Percentiles rank a stretch among this genome's conserved stretches.
These are phyloP conservation scores for Thraustochytrium sp. DNA, from an alignment of 352 stramenopile species.

Conservation along the genomic window DNA sequence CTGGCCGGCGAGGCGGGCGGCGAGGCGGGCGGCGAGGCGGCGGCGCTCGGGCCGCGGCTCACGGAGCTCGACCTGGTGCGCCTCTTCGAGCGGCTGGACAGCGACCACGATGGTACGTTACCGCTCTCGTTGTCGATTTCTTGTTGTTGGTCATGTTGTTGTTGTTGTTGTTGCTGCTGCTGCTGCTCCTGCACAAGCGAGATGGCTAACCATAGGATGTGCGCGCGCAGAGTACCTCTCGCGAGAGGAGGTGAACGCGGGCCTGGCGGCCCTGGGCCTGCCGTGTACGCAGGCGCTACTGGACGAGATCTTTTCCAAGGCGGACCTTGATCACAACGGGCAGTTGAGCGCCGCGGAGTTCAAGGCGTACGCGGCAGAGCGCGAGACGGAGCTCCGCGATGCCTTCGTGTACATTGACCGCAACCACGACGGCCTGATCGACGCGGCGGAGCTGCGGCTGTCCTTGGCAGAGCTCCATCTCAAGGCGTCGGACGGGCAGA, in stretches of 20 bases:
- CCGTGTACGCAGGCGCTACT: constrained; percentile 30
- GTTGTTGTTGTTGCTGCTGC: background rate
- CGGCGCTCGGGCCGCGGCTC: background rate
- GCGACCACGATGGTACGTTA: constrained; percentile 27
- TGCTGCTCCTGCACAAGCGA: background rate
- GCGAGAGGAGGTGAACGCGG: background rate
- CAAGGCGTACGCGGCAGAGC: background rate
- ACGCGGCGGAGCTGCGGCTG: background rate
- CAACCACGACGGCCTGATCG: constrained; percentile 7
- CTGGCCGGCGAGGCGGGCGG: too few relatives aligned
- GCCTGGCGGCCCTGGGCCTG: background rate
- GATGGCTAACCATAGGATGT: background rate
- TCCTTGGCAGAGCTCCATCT: background rate
- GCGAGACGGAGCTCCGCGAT: background rate
- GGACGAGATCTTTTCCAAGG: background rate
- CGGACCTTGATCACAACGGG: background rate
- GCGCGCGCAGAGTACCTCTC: background rate
- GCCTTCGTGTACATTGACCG: background rate
- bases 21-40: background rate
- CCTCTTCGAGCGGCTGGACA: constrained; percentile 12
- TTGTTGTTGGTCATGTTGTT: background rate
- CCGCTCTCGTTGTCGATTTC: background rate
- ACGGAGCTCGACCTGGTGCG: background rate
- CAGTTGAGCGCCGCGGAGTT: background rate
- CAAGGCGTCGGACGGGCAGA: background rate